Percentiles rank a stretch among this genome's conserved stretches.
Evolutionary conservation across 495 filamentous ascomycete species (phyloP).

Genomic region (Penicillium canescens): DNA sequence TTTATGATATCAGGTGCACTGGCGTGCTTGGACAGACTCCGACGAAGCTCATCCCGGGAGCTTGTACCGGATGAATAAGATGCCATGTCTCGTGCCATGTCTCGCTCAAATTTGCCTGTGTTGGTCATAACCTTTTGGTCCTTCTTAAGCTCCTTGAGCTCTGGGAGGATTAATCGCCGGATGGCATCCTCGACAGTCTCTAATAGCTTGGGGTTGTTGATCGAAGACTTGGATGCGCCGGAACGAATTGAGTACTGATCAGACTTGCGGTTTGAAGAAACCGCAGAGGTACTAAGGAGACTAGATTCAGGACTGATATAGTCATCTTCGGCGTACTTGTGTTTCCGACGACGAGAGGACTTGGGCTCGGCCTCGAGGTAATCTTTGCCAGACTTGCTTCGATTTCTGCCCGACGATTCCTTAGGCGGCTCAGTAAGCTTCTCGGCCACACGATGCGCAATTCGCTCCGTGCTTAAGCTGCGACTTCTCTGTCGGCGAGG

Average conservation of each 20-base stretch:
- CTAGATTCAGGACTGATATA: constrained; percentile 71
- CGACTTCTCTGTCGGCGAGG: constrained; percentile 65
- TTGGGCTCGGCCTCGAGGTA: constrained; percentile 54
- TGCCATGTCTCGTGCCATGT: constrained; percentile 43
- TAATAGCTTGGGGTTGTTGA: constrained; percentile 94
- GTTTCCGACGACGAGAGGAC: constrained; percentile 61
- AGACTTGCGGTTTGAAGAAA: constrained; percentile 69
- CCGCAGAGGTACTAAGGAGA: constrained; percentile 64
- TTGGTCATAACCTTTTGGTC: constrained; percentile 73
- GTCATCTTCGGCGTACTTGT: constrained; percentile 63
- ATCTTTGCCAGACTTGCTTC: constrained; percentile 62
- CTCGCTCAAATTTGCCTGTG: constrained; percentile 60
- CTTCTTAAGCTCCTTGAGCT: constrained; percentile 86
- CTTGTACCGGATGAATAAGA: constrained; percentile 61
- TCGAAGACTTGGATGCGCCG: constrained; percentile 76
- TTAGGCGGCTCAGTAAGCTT: constrained; percentile 56
- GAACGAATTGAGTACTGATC: constrained; percentile 77
- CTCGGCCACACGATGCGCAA: constrained; percentile 70
- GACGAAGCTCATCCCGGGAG: constrained; percentile 59
- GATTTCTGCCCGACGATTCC: constrained; percentile 49
- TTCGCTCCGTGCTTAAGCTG: constrained; percentile 72
- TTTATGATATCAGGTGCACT: constrained; percentile 70
- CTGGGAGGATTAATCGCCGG: constrained; percentile 84
- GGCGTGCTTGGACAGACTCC: constrained; percentile 65
- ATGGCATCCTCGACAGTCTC: constrained; percentile 97